Base-by-base conservation (phyloP, 2,329 filamentous ascomycete species). In the Alternaria longipes region DNA sequence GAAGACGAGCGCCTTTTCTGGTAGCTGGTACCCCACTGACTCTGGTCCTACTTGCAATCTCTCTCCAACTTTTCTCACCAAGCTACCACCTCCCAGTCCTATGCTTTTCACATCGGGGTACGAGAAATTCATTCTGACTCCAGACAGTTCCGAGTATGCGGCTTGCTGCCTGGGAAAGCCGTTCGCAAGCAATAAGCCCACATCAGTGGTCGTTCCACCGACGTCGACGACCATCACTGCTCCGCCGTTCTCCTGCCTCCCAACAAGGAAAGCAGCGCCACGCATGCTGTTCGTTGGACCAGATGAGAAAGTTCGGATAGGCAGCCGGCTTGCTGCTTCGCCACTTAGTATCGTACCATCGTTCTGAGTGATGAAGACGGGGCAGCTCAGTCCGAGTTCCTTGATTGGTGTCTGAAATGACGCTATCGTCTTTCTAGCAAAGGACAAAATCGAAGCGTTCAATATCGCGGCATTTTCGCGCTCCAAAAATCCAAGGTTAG, bases 151-250 rank as follows among this genome's bases (percentile, higher is more conserved):
- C 34, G 85, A 88, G 63, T 87, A 90, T 0, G 87, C 86, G 5
- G 87, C 85, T 51, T 86, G 84, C 71, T 89, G 86, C 32, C 87
- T 81, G 0, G 89, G 89, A 51, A 90, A 88, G 0, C 89, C 88
- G 50, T 85, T 89, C 0, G 84, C 81, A 7, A 88, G 81, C 4
- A 91, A 74, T 0, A 89, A 74, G 0, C 89, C 87, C 11, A 89
- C 86, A 65, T 90, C 89, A 0, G 87, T 86, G 0, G 88, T 90
- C 0, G 89, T 91, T 3, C 89, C 88, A 0, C 89, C 89, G 54
- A 91, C 86, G 67, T 91, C 89, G 2, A 90, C 84, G 0, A 90
- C 88, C 79, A 90, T 86, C 66, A 86, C 40, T 79, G 85, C 63
- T 82, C 86, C 71, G 8, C 67, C 66, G 16, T 71, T 64, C 34